phyloP scores from a whole-genome alignment of 2,329 filamentous ascomycete species.

The Neonectria coccinea region DNA sequence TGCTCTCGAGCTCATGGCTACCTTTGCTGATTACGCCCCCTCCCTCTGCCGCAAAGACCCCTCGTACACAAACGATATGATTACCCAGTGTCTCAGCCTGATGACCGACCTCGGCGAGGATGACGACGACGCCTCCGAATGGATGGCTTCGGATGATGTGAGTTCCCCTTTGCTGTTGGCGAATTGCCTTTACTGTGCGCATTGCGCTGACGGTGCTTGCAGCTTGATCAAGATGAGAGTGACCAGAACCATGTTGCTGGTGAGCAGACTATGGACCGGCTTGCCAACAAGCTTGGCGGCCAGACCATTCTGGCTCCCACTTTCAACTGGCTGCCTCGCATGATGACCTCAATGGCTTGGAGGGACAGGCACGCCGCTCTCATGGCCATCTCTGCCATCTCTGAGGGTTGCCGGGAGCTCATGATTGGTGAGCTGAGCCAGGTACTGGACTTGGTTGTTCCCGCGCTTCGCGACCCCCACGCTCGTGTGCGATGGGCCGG shows the following conservation, averaged over 20 bases:
- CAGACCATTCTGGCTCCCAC: constrained; percentile 91
- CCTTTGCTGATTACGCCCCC: constrained; percentile 94
- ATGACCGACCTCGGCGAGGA: constrained; percentile 98
- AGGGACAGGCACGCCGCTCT: constrained; percentile 94
- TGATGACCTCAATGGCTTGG: constrained; percentile 97
- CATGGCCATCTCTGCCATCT: constrained; percentile 99
- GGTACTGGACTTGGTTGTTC: constrained; percentile 93
- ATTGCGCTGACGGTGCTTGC: constrained; percentile 8
- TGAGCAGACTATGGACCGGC: constrained; percentile 97
- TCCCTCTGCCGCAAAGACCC: constrained; percentile 94
- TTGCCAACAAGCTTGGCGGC: constrained; percentile 98
- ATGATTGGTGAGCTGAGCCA: constrained; percentile 97
- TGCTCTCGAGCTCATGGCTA: constrained; percentile 95
- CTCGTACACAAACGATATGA: constrained; percentile 95
- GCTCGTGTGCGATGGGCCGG: constrained; percentile 96
- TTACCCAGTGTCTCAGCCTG: constrained; percentile 95
- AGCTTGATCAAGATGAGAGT: constrained; percentile 95
- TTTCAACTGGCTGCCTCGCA: constrained; percentile 95
- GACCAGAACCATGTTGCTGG: constrained; percentile 97
- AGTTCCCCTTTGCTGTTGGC: constrained; percentile 49
- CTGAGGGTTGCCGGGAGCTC: constrained; percentile 93
- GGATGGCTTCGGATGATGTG: constrained; percentile 92
- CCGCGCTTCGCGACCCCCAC: constrained; percentile 88
- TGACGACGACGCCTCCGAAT: constrained; percentile 94
- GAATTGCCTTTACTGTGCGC: neutral